These are phyloP conservation scores for Oenanthe sinensis DNA, from an alignment of 129 eudicot genomes.

Conservation along the genomic window DNA sequence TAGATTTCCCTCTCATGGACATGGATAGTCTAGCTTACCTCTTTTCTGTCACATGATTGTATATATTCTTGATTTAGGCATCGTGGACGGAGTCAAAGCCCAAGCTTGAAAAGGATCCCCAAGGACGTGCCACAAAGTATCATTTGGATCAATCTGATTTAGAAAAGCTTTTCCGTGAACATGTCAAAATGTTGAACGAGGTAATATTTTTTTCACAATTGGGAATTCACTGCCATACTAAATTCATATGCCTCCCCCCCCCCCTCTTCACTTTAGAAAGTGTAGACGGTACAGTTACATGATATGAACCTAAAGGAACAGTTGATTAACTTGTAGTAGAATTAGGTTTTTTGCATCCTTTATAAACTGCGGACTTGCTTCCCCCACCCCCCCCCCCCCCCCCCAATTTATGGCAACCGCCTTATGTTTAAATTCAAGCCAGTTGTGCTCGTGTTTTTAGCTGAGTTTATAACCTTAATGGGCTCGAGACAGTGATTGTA, in stretches of 20 bases:
- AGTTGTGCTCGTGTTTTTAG: too few species aligned
- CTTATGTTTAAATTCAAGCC: too few species aligned
- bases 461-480: too few species aligned
- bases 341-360: background rate
- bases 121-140: conserved; percentile 82
- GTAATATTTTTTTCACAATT: conserved; percentile 21
- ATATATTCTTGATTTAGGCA: conserved; percentile 32
- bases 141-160: conserved; percentile 78
- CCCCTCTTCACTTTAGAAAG: background rate
- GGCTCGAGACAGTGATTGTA: background rate
- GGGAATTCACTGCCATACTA: background rate
- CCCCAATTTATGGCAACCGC: background rate
- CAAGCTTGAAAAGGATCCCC: conserved; percentile 96
- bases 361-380: background rate
- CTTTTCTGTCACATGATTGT: background rate
- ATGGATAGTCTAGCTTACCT: background rate
- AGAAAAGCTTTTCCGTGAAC: conserved; percentile 95
- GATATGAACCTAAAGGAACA: background rate
- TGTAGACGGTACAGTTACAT: too few species aligned
- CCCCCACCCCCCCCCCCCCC: too few species aligned
- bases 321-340: background rate
- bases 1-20: background rate
- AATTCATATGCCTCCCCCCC: background rate
- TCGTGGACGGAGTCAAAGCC: conserved; percentile 91
- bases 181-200: conserved; percentile 71